These are phyloP conservation scores for Fusarium aywerte DNA, from an alignment of 2,329 filamentous ascomycete species.

Conservation along the genomic window DNA sequence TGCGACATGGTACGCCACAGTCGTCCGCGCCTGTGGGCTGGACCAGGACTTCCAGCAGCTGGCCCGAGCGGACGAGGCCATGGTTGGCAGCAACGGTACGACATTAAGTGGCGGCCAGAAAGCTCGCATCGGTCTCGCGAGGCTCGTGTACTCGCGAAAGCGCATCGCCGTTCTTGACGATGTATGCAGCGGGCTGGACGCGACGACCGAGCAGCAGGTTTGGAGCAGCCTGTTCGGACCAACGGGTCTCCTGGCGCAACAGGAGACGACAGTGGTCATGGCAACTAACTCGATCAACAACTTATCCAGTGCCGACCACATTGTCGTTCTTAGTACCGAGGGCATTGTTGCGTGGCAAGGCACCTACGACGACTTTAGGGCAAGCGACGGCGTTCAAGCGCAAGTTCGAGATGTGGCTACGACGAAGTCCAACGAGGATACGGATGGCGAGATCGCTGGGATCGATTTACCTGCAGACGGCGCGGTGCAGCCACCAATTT, in stretches of 20 bases:
- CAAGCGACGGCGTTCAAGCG: slow-evolving; percentile 6
- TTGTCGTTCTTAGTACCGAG: slow-evolving; percentile 9
- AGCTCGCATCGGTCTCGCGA: slow-evolving; percentile 10
- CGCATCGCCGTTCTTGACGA: slow-evolving; percentile 9
- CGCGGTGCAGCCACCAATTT: slow-evolving; percentile 6
- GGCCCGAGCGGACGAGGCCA: background rate
- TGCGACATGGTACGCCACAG: slow-evolving; percentile 45
- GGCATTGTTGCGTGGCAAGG: slow-evolving; percentile 10
- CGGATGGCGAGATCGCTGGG: slow-evolving; percentile 1
- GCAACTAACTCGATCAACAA: slow-evolving; percentile 13
- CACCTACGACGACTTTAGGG: slow-evolving; percentile 5
- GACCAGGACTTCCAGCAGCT: slow-evolving; percentile 9
- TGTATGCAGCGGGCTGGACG: slow-evolving; percentile 11
- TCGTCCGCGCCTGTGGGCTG: slow-evolving; percentile 26
- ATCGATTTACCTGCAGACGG: background rate
- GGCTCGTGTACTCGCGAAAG: slow-evolving; percentile 5
- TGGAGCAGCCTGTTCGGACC: slow-evolving; percentile 4
- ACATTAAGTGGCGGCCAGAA: slow-evolving; percentile 13
- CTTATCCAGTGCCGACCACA: slow-evolving; percentile 6
- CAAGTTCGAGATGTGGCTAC: slow-evolving; percentile 10
- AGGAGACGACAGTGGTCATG: slow-evolving; percentile 9
- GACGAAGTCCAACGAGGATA: slow-evolving; percentile 4
- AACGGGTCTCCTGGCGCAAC: slow-evolving; percentile 5
- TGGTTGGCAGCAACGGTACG: slow-evolving; percentile 6
- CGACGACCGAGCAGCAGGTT: slow-evolving; percentile 8